Evolutionary conservation across 2,329 filamentous ascomycete species (phyloP).

Genomic region (Xylaria sp.): DNA sequence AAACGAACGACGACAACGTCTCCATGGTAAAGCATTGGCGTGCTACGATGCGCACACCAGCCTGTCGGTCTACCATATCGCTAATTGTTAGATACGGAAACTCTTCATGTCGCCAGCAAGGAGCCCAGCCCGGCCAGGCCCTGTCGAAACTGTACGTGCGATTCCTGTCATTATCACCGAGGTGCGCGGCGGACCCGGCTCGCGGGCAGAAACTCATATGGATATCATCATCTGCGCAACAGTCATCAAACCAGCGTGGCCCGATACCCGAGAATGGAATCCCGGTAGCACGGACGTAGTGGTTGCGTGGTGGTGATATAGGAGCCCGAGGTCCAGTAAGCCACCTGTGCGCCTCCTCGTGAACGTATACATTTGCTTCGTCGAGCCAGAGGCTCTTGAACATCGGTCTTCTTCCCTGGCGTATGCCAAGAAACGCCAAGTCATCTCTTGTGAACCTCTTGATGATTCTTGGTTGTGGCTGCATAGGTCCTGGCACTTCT

Average conservation of each 20-base stretch:
- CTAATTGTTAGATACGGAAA: conserved; percentile 57
- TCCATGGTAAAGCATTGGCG: conserved; percentile 55
- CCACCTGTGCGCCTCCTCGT: conserved; percentile 61
- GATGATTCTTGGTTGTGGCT: conserved; percentile 50
- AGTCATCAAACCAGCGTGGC: conserved; percentile 56
- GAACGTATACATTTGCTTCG: conserved; percentile 56
- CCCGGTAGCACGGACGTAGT: conserved; percentile 55
- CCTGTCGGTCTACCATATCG: conserved; percentile 51
- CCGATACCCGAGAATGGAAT: conserved; percentile 59
- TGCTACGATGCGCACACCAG: conserved; percentile 53
- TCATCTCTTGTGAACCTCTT: conserved; percentile 56
- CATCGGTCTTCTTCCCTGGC: conserved; percentile 57
- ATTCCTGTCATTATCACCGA: conserved; percentile 41
- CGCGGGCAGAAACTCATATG: conserved; percentile 53
- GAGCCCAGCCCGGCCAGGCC: conserved; percentile 44
- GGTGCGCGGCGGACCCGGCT: conserved; percentile 32
- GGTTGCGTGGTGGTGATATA: conserved; percentile 49
- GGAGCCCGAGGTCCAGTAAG: conserved; percentile 52
- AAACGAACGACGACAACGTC: conserved; percentile 51
- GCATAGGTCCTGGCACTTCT: conserved; percentile 43
- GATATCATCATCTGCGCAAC: conserved; percentile 50
- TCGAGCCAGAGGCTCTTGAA: conserved; percentile 59
- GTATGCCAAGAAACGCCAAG: conserved; percentile 58
- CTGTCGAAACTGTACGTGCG: not conserved
- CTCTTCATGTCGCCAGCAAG: conserved; percentile 61